Evolutionary conservation across 164 flowering plant genomes (phyloP).

Genomic region (Chimonanthus salicifolius): DNA sequence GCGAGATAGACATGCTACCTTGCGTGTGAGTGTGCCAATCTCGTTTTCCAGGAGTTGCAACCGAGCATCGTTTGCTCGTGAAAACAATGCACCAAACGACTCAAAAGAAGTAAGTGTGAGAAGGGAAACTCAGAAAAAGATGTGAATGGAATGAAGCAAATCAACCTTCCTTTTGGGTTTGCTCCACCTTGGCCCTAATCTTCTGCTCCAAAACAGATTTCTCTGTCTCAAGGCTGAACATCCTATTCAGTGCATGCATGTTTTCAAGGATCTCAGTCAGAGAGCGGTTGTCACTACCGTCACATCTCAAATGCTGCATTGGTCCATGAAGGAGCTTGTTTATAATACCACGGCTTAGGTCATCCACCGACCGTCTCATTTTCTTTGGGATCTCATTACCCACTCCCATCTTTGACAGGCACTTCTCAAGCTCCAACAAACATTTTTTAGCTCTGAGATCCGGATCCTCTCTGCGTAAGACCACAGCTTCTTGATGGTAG

Average conservation of each 20-base stretch:
- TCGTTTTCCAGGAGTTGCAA: not conserved
- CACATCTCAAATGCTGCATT: conserved; percentile 95
- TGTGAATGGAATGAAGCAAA: not conserved
- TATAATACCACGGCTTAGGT: conserved; percentile 85
- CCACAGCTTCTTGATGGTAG: conserved; percentile 88
- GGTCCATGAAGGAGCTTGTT: conserved; percentile 97
- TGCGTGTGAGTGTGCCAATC: not conserved
- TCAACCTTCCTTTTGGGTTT: conserved; percentile 30
- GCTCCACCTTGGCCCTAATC: conserved; percentile 80
- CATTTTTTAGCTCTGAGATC: conserved; percentile 75
- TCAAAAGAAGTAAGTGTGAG: not conserved
- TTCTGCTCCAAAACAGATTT: conserved; percentile 72
- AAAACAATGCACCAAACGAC: too few species aligned
- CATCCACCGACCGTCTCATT: conserved; percentile 67
- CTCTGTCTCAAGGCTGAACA: conserved; percentile 85
- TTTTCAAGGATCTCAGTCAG: conserved; percentile 85
- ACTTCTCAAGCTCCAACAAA: conserved; percentile 34
- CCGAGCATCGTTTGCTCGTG: too few species aligned
- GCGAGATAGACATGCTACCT: not conserved
- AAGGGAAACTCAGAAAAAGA: not conserved
- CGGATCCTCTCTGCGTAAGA: conserved; percentile 85
- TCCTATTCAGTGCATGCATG: conserved; percentile 92
- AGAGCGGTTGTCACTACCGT: conserved; percentile 81
- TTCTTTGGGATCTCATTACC: conserved; percentile 77
- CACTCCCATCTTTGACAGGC: conserved; percentile 17